A percentile compares a stretch with the other conserved stretches of the same genome.
Conservation (phyloP, 306 rosid genomes). For the Pueraria montana region DNA sequence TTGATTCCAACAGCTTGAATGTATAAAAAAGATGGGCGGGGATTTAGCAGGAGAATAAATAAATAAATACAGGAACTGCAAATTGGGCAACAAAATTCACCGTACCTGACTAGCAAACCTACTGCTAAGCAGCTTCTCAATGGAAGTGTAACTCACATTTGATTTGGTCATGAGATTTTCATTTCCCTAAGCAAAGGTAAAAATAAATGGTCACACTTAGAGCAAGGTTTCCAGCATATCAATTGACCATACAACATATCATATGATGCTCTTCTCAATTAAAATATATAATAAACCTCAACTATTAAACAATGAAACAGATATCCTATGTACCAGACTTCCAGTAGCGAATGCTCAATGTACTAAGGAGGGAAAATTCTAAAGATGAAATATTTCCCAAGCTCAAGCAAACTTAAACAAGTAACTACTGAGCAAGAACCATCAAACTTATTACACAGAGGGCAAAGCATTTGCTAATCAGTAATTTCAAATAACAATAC, state of each 20-base stretch:
- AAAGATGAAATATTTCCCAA: slow-evolving; percentile 6
- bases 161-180: slow-evolving; percentile 54
- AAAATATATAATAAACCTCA: background rate
- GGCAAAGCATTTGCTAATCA: slow-evolving; percentile 6
- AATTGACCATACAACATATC: slow-evolving; percentile 20
- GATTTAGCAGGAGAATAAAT: slow-evolving; percentile 38
- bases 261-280: background rate
- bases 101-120: slow-evolving; percentile 86
- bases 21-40: background rate
- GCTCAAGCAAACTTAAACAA: slow-evolving; percentile 20
- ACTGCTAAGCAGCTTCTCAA: slow-evolving; percentile 83
- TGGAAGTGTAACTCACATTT: slow-evolving; percentile 53
- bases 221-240: slow-evolving; percentile 32
- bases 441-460: slow-evolving; percentile 21
- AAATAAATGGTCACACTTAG: slow-evolving; percentile 33
- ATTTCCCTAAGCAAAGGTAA: slow-evolving; percentile 61
- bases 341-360: background rate
- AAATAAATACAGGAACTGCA: slow-evolving; percentile 29
- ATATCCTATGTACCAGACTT: background rate
- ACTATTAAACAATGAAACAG: slow-evolving; percentile 28
- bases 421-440: background rate
- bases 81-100: slow-evolving; percentile 17
- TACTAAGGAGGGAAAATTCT: background rate
- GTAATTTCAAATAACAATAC: slow-evolving; percentile 54
- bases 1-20: slow-evolving; percentile 78